A percentile compares a stretch with the other conserved stretches of the same genome.
Conservation (phyloP, 129 eudicot species). For the Tagetes patula region DNA sequence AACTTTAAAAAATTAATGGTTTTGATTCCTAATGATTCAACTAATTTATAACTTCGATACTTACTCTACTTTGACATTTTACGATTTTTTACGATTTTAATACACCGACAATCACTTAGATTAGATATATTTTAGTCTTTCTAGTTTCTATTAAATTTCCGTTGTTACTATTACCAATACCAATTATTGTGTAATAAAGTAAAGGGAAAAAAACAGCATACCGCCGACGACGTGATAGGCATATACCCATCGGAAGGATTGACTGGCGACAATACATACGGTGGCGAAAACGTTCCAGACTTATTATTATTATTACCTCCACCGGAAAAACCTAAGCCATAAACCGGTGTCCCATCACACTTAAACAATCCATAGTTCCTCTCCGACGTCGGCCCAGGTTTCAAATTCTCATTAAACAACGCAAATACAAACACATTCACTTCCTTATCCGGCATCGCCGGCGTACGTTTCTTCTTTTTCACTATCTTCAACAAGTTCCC, state of each 20-base stretch:
- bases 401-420: slow-evolving; percentile 81
- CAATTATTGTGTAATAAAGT: background rate
- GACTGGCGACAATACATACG: slow-evolving; percentile 25
- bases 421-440: slow-evolving; percentile 72
- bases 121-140: too few relatives aligned
- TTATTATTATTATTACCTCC: slow-evolving; percentile 18
- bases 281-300: slow-evolving; percentile 14
- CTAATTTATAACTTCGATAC: too few relatives aligned
- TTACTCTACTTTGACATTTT: too few relatives aligned
- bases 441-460: slow-evolving; percentile 68
- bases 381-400: slow-evolving; percentile 86
- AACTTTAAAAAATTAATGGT: too few relatives aligned
- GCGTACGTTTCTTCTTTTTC: slow-evolving; percentile 68
- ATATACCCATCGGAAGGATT: slow-evolving; percentile 33
- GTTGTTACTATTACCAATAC: too few relatives aligned
- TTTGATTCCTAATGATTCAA: too few relatives aligned
- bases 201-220: slow-evolving; percentile 19
- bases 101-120: too few relatives aligned
- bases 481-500: slow-evolving; percentile 68
- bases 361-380: slow-evolving; percentile 83
- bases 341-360: slow-evolving; percentile 80
- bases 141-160: too few relatives aligned
- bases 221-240: slow-evolving; percentile 32
- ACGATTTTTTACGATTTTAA: too few relatives aligned
- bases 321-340: slow-evolving; percentile 48